phyloP scores from a whole-genome alignment of 2,329 filamentous ascomycete genomes.

The Fusarium irregulare region DNA sequence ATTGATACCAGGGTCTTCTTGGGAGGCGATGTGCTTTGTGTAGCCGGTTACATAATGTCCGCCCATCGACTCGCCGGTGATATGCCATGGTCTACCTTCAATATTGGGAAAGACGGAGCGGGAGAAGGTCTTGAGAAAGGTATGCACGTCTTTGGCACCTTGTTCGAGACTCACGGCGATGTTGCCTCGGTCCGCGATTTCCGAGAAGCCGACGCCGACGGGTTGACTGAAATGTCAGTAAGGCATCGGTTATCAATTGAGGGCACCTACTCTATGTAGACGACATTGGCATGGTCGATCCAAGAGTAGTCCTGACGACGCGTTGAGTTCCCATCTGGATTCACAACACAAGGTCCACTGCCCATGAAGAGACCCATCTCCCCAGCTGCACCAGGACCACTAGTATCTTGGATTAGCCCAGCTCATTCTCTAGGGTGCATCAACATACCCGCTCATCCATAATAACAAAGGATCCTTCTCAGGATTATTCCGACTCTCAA shows the following conservation, averaged over 20 bases:
- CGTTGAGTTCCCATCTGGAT: constrained; percentile 32
- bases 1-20: background rate
- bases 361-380: constrained; percentile 34
- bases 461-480: constrained; percentile 28
- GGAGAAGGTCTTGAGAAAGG: constrained; percentile 18
- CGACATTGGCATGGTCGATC: constrained; percentile 30
- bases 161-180: constrained; percentile 26
- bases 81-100: constrained; percentile 26
- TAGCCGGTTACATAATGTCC: constrained; percentile 36
- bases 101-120: constrained; percentile 25
- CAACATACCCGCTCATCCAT: constrained; percentile 37
- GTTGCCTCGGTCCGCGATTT: constrained; percentile 26
- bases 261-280: constrained; percentile 24
- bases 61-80: constrained; percentile 36
- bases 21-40: constrained; percentile 16
- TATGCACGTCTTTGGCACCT: constrained; percentile 25
- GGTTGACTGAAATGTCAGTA: constrained; percentile 22
- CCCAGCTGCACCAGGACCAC: constrained; percentile 24
- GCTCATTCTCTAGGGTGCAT: background rate
- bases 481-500: constrained; percentile 27
- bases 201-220: constrained; percentile 31
- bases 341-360: constrained; percentile 28
- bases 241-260: accelerated
- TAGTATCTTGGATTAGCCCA: background rate
- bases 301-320: constrained; percentile 21